Base-by-base conservation (phyloP, 768 basidiomycete genomes). In the Russula abietina region DNA sequence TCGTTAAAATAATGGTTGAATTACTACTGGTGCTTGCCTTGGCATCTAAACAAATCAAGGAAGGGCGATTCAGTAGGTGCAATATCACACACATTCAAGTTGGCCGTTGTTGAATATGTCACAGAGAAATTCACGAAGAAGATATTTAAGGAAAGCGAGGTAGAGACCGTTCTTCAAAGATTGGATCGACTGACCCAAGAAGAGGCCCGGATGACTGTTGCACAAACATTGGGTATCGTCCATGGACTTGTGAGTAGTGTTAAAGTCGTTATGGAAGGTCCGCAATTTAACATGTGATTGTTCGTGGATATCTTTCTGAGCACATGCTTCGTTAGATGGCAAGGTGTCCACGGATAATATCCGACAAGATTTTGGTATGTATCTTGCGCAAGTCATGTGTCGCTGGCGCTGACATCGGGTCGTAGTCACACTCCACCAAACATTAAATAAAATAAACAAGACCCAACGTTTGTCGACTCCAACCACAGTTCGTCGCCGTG, bases 401-500 rank as follows among this genome's bases (percentile, higher is more conserved):
- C 22, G 12, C 19, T 4, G 19, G 4, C 4, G 46, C 10, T 54
- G 16, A 54, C 52, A 22, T 9, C 1, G 0, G 50, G 28, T n/a
- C 9, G 19, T 24, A 62, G 55, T 57, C 10, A 24, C 17, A 12
- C 26, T 62, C 12, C 61, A 57, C 12, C 8, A 51, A 2, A 36
- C 22, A n/a, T 30, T 19, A 46, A 52, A 12, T 11, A 22, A 57
- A 6, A 52, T 57, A 16, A 57, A 52, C 41, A 36, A 52, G 43
- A 46, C 57, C 22, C 28, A 62, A 53, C 61, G 61, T 62, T n/a
- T 7, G 56, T 53, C 22, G 22, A 24, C 26, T 8, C 19, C 14
- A 2, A 9, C 1, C 7, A 16, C 1, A 14, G n/a, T 1, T 5
- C 22, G 1, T 1, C 26, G 1, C 7, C 19, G 28, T 24, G 26